Conservation (phyloP, 805 yeast genomes). For the Wickerhamomyces canadensis region DNA sequence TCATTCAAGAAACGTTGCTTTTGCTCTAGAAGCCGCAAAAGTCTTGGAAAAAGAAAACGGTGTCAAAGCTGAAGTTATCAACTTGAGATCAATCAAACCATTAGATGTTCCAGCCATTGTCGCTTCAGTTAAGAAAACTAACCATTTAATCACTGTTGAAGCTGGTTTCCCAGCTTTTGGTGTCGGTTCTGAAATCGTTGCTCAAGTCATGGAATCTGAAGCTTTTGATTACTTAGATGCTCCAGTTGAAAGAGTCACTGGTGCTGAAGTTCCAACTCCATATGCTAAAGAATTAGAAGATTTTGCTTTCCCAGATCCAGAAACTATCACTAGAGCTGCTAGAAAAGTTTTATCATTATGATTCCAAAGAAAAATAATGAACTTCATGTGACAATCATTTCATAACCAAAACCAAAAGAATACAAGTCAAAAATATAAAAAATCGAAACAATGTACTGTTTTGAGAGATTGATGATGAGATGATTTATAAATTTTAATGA, state of each 20-base stretch:
- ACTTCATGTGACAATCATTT: too few species aligned
- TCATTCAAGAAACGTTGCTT: slow-evolving; percentile 86
- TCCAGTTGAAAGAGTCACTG: slow-evolving; percentile 97
- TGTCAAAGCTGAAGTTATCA: slow-evolving; percentile 87
- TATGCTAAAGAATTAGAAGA: slow-evolving; percentile 94
- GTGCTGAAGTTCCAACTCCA: slow-evolving; percentile 99
- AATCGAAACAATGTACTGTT: too few species aligned
- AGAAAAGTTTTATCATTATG: slow-evolving; percentile 74
- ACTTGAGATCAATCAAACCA: slow-evolving; percentile 96
- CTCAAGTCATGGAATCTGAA: slow-evolving; percentile 96
- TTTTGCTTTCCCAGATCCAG: slow-evolving; percentile 97
- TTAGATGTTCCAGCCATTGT: slow-evolving; percentile 84
- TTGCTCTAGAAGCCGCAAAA: slow-evolving; percentile 88
- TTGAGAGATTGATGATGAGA: too few species aligned
- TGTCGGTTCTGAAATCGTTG: slow-evolving; percentile 97
- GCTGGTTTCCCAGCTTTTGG: slow-evolving; percentile 98
- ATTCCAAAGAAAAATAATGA: too few species aligned
- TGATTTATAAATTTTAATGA: too few species aligned
- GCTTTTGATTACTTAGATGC: slow-evolving; percentile 98
- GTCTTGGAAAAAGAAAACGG: slow-evolving; percentile 76
- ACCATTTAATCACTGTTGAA: slow-evolving; percentile 93
- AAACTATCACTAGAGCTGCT: slow-evolving; percentile 80
- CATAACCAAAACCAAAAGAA: too few species aligned
- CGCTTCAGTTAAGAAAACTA: slow-evolving; percentile 90
- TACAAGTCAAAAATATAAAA: too few species aligned